Evolutionary conservation across 257 asterid genomes (phyloP).

Genomic region (Knoxia roxburghii): DNA sequence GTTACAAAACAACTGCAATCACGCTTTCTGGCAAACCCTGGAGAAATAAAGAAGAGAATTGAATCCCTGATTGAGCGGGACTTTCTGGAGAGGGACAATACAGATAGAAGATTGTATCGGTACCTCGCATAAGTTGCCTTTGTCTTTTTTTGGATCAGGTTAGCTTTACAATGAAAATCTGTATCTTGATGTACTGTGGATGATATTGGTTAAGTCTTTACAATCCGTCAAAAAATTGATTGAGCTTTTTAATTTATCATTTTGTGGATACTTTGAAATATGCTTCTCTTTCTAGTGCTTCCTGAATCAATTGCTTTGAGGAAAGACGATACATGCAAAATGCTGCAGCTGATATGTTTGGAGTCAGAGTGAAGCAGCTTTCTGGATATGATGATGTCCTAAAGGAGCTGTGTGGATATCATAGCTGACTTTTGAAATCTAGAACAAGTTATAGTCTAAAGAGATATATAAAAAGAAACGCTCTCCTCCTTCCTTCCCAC

Average conservation of each 20-base stretch:
- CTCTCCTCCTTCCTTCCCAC: no score
- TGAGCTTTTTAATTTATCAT: background rate
- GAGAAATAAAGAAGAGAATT: slow-evolving; percentile 72
- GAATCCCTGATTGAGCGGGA: slow-evolving; percentile 84
- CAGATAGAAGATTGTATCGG: slow-evolving; percentile 59
- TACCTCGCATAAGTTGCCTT: slow-evolving; percentile 49
- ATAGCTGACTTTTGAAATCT: no score
- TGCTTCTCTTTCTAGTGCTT: background rate
- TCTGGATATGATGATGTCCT: no score
- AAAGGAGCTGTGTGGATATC: no score
- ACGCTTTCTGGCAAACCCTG: slow-evolving; percentile 77
- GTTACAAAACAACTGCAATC: slow-evolving; percentile 82
- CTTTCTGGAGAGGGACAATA: slow-evolving; percentile 76
- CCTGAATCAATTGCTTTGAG: background rate
- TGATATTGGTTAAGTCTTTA: slow-evolving; percentile 3
- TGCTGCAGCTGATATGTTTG: background rate
- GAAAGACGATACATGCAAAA: background rate
- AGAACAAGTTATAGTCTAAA: no score
- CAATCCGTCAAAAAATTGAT: background rate
- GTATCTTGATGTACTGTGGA: slow-evolving; percentile 12
- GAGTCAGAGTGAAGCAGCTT: no score
- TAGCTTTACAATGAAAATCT: slow-evolving; percentile 6
- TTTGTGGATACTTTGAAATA: background rate
- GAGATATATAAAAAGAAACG: no score
- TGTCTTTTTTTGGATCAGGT: slow-evolving; percentile 14